Percentiles rank a stretch among this genome's conserved stretches.
Conservation (phyloP, 2,329 filamentous ascomycete species). For the Exophiala alcalophila region DNA sequence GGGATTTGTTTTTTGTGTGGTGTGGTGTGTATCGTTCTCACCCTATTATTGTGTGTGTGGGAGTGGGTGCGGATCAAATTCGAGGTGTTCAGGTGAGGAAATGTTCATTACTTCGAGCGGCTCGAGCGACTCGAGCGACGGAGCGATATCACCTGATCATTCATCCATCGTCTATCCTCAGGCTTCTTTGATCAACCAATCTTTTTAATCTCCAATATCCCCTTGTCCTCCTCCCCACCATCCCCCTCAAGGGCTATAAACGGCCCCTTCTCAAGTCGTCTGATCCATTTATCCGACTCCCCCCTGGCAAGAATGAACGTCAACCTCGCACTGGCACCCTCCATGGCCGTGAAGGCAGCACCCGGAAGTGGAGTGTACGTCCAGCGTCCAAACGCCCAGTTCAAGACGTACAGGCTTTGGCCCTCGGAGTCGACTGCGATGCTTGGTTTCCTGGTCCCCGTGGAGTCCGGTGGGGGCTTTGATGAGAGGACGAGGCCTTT, state of each 20-base stretch:
- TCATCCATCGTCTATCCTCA: neutral
- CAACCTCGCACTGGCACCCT: constrained; percentile 38
- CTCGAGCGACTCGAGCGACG: no score
- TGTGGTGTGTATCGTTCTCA: no score
- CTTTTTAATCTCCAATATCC: constrained; percentile 25
- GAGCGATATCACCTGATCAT: no score
- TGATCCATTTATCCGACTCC: constrained; percentile 50
- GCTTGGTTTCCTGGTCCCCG: constrained; percentile 39
- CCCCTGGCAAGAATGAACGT: constrained; percentile 49
- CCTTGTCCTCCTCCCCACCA: constrained; percentile 21
- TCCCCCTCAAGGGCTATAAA: constrained; percentile 35
- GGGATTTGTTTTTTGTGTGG: no score
- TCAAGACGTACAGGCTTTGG: constrained; percentile 73
- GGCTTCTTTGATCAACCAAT: constrained; percentile 29
- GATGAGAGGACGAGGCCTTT: constrained; percentile 62
- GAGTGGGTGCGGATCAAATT: no score
- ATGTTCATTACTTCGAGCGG: no score
- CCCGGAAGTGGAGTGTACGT: constrained; percentile 67
- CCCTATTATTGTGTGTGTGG: no score
- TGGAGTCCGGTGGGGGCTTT: constrained; percentile 47
- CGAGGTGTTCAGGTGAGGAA: no score
- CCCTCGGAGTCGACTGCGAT: constrained; percentile 34
- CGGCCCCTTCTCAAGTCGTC: constrained; percentile 43
- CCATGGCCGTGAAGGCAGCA: constrained; percentile 33
- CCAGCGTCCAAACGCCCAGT: constrained; percentile 98